Evolutionary conservation across 2,329 filamentous ascomycete species (phyloP).

Genomic region (Colletotrichum magnum): DNA sequence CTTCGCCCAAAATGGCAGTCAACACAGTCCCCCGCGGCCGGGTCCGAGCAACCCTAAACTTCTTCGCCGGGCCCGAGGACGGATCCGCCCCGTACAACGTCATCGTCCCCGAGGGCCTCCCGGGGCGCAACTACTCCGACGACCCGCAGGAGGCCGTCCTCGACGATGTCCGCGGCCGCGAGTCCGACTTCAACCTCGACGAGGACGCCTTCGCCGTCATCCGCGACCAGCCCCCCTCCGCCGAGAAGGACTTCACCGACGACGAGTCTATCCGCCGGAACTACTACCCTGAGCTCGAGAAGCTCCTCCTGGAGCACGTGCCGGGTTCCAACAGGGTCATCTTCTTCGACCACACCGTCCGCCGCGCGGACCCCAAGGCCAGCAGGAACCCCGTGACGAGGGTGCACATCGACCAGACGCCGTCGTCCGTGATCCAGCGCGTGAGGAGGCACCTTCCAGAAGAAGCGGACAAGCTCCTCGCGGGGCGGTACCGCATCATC

Average conservation of each 20-base stretch:
- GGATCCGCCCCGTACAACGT: slow-evolving; percentile 74
- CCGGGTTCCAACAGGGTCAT: slow-evolving; percentile 77
- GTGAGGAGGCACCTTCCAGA: slow-evolving; percentile 77
- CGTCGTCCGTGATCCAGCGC: slow-evolving; percentile 74
- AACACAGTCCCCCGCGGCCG: slow-evolving; percentile 68
- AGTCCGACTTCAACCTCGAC: slow-evolving; percentile 77
- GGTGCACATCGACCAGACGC: slow-evolving; percentile 89
- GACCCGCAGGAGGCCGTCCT: slow-evolving; percentile 68
- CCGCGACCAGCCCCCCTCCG: slow-evolving; percentile 68
- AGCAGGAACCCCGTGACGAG: slow-evolving; percentile 77
- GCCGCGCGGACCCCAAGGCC: slow-evolving; percentile 72
- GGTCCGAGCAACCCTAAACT: slow-evolving; percentile 74
- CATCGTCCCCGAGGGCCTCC: slow-evolving; percentile 75
- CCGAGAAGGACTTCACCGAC: slow-evolving; percentile 74
- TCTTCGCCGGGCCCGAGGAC: slow-evolving; percentile 74
- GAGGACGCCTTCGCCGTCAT: slow-evolving; percentile 81
- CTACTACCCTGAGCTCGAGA: slow-evolving; percentile 90
- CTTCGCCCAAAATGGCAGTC: slow-evolving; percentile 53
- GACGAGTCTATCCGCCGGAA: slow-evolving; percentile 76
- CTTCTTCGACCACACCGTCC: slow-evolving; percentile 91
- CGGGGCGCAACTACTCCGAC: slow-evolving; percentile 75
- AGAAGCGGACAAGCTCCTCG: slow-evolving; percentile 74
- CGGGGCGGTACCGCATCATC: slow-evolving; percentile 83
- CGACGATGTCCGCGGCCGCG: slow-evolving; percentile 80
- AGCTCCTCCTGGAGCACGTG: slow-evolving; percentile 76